Conservation (phyloP, 164 flowering plant genomes). For the Buxus sempervirens region DNA sequence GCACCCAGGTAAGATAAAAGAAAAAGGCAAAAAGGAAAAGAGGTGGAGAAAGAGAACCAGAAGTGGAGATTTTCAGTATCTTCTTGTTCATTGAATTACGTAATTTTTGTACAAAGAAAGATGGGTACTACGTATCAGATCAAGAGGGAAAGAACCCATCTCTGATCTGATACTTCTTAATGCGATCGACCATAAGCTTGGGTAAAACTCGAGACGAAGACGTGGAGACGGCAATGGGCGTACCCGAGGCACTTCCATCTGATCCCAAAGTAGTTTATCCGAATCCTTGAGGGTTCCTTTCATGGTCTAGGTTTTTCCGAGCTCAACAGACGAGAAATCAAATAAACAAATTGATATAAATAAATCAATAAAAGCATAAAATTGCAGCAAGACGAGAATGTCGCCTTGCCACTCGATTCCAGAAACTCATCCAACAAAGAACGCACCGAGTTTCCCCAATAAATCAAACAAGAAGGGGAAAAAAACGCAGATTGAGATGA, state of each 20-base stretch:
- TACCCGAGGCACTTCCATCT: slow-evolving; percentile 28
- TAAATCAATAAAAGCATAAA: too few species aligned
- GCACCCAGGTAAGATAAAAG: too few species aligned
- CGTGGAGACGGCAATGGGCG: slow-evolving; percentile 15
- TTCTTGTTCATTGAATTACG: neutral
- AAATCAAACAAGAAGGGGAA: too few species aligned
- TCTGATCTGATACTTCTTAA: neutral
- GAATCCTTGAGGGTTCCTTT: slow-evolving; percentile 43
- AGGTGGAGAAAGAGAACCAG: neutral
- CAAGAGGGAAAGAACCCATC: neutral
- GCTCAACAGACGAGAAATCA: too few species aligned
- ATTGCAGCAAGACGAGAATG: too few species aligned
- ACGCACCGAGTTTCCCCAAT: too few species aligned
- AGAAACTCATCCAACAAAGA: too few species aligned
- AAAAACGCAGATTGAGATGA: too few species aligned
- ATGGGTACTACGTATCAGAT: neutral
- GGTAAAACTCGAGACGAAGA: slow-evolving; percentile 26
- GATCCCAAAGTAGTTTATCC: slow-evolving; percentile 58
- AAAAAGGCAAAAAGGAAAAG: too few species aligned
- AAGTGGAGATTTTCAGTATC: neutral
- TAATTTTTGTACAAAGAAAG: neutral
- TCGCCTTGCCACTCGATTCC: too few species aligned
- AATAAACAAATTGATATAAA: too few species aligned
- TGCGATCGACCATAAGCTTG: slow-evolving; percentile 44
- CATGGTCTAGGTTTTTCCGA: slow-evolving; percentile 26